Evolutionary conservation across 257 asterid genomes (phyloP).

Genomic region (Solanum raphanifolium): DNA sequence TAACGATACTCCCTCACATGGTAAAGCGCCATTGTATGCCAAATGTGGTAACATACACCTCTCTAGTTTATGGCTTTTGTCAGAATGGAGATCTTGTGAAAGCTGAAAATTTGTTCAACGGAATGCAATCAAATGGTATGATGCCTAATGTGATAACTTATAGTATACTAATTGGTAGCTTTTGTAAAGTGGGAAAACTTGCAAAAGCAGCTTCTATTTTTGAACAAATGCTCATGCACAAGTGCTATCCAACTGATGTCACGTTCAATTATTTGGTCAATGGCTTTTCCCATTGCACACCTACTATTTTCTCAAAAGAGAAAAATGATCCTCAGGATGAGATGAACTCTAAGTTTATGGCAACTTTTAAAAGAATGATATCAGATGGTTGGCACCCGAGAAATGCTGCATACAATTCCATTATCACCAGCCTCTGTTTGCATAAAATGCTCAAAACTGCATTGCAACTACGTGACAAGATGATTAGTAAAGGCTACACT

Average conservation of each 20-base stretch:
- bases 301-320: constrained; percentile 3
- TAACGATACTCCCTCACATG: constrained; percentile 43
- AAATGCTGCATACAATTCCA: constrained; percentile 64
- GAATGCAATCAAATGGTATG: constrained; percentile 42
- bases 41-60: constrained; percentile 62
- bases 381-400: constrained; percentile 49
- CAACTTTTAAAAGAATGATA: constrained; percentile 35
- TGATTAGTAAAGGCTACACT: constrained; percentile 34
- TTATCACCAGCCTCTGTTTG: constrained; percentile 59
- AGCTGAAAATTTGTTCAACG: constrained; percentile 49
- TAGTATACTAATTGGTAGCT: constrained; percentile 59
- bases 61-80: constrained; percentile 71
- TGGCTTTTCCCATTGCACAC: constrained; percentile 42
- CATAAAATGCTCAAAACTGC: constrained; percentile 51
- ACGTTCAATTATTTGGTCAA: constrained; percentile 71
- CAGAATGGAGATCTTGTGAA: constrained; percentile 32
- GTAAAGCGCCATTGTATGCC: constrained; percentile 33
- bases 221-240: constrained; percentile 63
- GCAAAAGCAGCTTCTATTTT: constrained; percentile 52
- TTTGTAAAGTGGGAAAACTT: constrained; percentile 60
- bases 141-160: constrained; percentile 85
- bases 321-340: constrained; percentile 5
- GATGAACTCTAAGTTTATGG: constrained; percentile 41
- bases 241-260: constrained; percentile 67
- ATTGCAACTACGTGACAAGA: constrained; percentile 38